Percentiles rank a stretch among this genome's conserved stretches.
Evolutionary conservation across 495 filamentous ascomycete species (phyloP).

Genomic region (Delitschia confertaspora): DNA sequence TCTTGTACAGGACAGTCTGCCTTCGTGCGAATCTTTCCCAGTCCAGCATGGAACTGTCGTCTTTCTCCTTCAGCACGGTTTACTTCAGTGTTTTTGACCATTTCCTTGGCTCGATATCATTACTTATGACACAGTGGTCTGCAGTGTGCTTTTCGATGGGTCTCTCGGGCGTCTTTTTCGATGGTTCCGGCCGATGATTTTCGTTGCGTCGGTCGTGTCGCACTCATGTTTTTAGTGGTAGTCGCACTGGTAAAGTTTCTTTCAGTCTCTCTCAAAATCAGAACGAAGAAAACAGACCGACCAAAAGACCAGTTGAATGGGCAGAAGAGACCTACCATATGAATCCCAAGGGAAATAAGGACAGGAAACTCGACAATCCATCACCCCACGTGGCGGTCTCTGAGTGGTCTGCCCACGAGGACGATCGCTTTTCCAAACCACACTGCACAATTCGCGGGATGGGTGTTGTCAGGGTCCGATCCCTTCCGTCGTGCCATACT

Average conservation of each 20-base stretch:
- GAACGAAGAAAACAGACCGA: slow-evolving; percentile 5
- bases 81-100: no score
- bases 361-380: slow-evolving; percentile 7
- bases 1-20: no score
- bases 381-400: slow-evolving; percentile 29
- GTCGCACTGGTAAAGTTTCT: slow-evolving; percentile 10
- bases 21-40: no score
- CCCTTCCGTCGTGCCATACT: slow-evolving; percentile 11
- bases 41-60: no score
- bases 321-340: slow-evolving; percentile 21
- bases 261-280: slow-evolving; percentile 8
- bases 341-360: slow-evolving; percentile 13
- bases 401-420: slow-evolving; percentile 27
- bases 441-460: slow-evolving; percentile 12
- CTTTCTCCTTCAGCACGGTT: no score
- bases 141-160: no score
- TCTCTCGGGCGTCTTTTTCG: no score
- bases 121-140: no score
- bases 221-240: slow-evolving; percentile 11
- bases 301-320: neutral
- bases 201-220: slow-evolving; percentile 18
- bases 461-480: slow-evolving; percentile 13
- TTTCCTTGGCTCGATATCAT: no score
- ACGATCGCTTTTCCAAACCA: slow-evolving; percentile 20
- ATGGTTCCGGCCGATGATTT: no score